Conservation (phyloP, 2,329 filamentous ascomycete species). For the Monascus ruber region DNA sequence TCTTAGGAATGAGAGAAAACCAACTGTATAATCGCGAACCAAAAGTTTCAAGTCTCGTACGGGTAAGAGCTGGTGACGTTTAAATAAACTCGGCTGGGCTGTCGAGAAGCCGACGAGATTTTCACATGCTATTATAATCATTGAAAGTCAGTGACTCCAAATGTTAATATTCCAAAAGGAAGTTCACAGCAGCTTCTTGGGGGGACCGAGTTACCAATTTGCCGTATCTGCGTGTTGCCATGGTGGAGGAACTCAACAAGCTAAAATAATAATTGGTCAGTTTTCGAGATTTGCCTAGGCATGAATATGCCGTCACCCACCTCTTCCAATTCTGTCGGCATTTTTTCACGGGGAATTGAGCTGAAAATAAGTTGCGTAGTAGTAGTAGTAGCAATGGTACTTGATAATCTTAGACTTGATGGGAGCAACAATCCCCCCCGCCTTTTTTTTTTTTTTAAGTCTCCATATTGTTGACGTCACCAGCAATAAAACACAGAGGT, state of each 20-base stretch:
- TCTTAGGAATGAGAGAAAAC: constrained; percentile 15
- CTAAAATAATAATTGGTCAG: constrained; percentile 33
- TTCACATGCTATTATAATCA: constrained; percentile 52
- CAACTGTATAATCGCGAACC: constrained; percentile 68
- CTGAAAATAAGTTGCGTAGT: too few species aligned
- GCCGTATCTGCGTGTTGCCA: constrained; percentile 80
- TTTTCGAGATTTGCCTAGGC: not conserved
- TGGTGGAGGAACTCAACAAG: constrained; percentile 89
- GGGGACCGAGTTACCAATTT: constrained; percentile 47
- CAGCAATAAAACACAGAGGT: too few species aligned
- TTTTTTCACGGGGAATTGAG: constrained; percentile 25
- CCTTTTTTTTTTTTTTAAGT: too few species aligned
- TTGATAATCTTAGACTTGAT: too few species aligned
- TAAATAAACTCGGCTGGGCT: constrained; percentile 70
- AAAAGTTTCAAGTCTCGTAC: constrained; percentile 80
- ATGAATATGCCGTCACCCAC: constrained; percentile 31
- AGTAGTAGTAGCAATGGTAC: too few species aligned
- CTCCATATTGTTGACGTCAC: too few species aligned
- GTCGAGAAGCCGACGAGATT: constrained; percentile 77
- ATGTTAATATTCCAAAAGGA: too few species aligned
- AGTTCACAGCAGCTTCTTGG: not conserved
- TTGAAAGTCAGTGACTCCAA: constrained; percentile 5
- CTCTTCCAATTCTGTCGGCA: constrained; percentile 69
- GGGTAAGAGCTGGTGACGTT: constrained; percentile 63
- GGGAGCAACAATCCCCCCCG: too few species aligned